A percentile compares a stretch with the other conserved stretches of the same genome.
Evolutionary conservation across 208 protist species (phyloP).

Genomic region (Trypanosoma grayi): DNA sequence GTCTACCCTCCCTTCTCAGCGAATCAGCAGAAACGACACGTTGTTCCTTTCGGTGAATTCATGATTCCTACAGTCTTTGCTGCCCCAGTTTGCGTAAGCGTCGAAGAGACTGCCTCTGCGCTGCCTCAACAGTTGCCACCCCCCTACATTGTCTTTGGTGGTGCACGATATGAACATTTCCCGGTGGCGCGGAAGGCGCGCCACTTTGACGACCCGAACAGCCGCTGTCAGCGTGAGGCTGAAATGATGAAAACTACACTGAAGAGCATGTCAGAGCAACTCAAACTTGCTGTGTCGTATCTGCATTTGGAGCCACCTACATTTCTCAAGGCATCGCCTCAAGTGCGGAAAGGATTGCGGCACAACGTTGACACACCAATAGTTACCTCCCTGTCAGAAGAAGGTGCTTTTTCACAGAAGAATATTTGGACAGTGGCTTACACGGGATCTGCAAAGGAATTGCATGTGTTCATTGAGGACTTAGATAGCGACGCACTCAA

Average conservation of each 20-base stretch:
- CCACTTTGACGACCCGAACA: not conserved
- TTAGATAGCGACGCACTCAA: slow-evolving; percentile 26
- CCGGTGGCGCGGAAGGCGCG: slow-evolving; percentile 3
- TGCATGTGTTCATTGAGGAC: slow-evolving; percentile 38
- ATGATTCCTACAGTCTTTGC: slow-evolving; percentile 26
- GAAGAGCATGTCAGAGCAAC: slow-evolving; percentile 66
- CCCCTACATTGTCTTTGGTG: slow-evolving; percentile 76
- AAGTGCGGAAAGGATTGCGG: not conserved
- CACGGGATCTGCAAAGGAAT: slow-evolving; percentile 42
- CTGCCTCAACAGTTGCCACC: slow-evolving; percentile 45
- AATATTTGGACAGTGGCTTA: slow-evolving; percentile 82
- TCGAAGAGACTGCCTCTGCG: slow-evolving; percentile 22
- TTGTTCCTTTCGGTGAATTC: slow-evolving; percentile 29
- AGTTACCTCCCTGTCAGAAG: not conserved
- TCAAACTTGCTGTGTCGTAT: slow-evolving; percentile 68
- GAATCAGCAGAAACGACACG: not conserved
- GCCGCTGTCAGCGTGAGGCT: slow-evolving; percentile 13
- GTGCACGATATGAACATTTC: slow-evolving; percentile 61
- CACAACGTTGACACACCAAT: not conserved
- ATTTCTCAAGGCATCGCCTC: not conserved
- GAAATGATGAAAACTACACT: slow-evolving; percentile 30
- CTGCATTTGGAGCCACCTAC: slow-evolving; percentile 36
- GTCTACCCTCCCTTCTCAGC: slow-evolving; percentile 6
- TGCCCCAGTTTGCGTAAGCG: slow-evolving; percentile 16
- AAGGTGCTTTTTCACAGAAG: slow-evolving; percentile 15